Evolutionary conservation across 208 protist species (phyloP), one percentile per base, ranked within the genome.

Genomic region (Eutreptiella sp.): DNA sequence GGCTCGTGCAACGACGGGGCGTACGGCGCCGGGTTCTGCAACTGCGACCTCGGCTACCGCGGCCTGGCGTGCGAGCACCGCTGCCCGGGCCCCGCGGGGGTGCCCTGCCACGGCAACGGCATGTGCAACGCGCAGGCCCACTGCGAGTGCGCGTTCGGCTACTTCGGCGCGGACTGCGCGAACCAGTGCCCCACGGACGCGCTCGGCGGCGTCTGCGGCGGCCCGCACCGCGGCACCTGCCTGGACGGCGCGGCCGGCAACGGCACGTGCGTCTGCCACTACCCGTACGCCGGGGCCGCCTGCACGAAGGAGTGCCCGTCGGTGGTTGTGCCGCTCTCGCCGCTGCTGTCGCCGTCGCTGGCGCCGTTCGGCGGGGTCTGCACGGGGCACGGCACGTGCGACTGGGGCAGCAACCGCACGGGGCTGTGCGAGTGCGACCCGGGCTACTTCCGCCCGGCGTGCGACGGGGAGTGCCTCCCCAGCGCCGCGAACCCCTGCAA

Each of bases 181-280:
- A 11, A 29, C 43, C 21, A n/a, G 23, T 48, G 43, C 43, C 43
- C 43, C 16, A 27, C 11, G 16, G n/a, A 7, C 43, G 23, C 9
- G 9, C 19, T 14, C 26, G 43, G 23, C 46, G 45, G 63, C 11
- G 46, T 62, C 4, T 64, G 58, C 53, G 45, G 29, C 43, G 42
- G 50, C 39, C 50, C 50, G 16, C 33, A 62, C n/a, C 7, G 29
- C 4, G 58, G 58, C 16, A 62, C 4, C 24, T 64, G 58, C 23
- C 29, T 50, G 7, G 58, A 64, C 9, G 58, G 58, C 19, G 48
- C 33, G 16, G 11, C 24, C 58, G 58, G 29, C 0, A 63, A 75
- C 26, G 77, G 66, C 0, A 33, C 31, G 3, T 83, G 74, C 31
- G 35, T 5, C 2, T 83, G 70, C 39, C n/a, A 57, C 21, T 62